Evolutionary conservation across 192 early-diverging fungal genomes (phyloP).

Genomic region (Backusella australiensis): DNA sequence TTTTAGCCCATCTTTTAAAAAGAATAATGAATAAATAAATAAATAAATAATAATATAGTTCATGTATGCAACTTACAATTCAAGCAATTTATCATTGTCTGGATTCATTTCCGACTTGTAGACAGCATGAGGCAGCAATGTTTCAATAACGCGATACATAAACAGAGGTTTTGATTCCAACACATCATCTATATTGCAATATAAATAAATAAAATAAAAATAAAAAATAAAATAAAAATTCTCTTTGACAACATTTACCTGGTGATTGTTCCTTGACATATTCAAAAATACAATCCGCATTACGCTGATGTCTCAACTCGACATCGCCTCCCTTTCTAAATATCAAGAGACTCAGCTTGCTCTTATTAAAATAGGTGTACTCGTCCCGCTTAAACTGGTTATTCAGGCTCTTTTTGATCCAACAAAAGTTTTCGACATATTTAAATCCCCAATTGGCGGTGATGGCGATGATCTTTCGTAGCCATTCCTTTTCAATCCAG

Average conservation of each 20-base stretch:
- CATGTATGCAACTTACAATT: conserved; percentile 61
- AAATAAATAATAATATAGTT: not conserved
- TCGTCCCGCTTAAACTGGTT: conserved; percentile 73
- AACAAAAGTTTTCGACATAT: conserved; percentile 95
- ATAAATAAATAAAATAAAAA: too few species aligned
- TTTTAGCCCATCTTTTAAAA: conserved; percentile 36
- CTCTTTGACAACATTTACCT: conserved; percentile 5
- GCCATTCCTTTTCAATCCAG: conserved; percentile 92
- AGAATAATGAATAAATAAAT: not conserved
- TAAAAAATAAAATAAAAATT: too few species aligned
- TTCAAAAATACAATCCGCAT: conserved; percentile 93
- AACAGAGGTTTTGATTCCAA: conserved; percentile 82
- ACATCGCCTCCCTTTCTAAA: conserved; percentile 89
- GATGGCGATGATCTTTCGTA: conserved; percentile 74
- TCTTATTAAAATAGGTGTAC: conserved; percentile 80
- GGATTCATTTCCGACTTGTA: conserved; percentile 59
- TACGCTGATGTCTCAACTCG: conserved; percentile 91
- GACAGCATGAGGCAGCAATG: conserved; percentile 76
- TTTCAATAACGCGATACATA: conserved; percentile 87
- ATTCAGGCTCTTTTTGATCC: conserved; percentile 84
- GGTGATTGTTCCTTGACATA: conserved; percentile 75
- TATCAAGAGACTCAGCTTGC: conserved; percentile 85
- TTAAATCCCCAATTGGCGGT: conserved; percentile 82
- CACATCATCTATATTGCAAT: conserved; percentile 36
- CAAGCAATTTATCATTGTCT: conserved; percentile 67